Base-by-base conservation (phyloP, 371 early-diverging fungal genomes). In the Apophysomyces ossiformis region DNA sequence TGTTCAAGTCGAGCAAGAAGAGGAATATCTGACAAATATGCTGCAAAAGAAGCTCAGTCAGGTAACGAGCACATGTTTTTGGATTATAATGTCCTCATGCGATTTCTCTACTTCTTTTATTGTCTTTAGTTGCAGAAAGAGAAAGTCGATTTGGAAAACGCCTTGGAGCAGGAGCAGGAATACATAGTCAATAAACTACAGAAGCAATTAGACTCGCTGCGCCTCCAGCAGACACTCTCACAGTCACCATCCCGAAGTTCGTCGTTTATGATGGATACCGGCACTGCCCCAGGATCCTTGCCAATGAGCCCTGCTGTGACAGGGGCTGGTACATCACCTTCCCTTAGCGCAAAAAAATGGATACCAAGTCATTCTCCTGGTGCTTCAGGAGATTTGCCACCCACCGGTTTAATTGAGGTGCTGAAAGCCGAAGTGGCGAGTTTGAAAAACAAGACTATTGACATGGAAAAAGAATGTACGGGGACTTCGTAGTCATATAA, bases 101-200 rank as follows among this genome's bases (percentile, higher is more conserved):
- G 5, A 39, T 32, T 36, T 37, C 7, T 3, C 46, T 45, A 5
- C 12, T n/a, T 18, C 46, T 18, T 18, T 3, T 41, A n/a, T 43
- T 1, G 43, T 43, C 6, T 47, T 26, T 26, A 82, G 78, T 81
- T 93, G 59, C 90, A 93, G 71, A 87, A 89, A 68, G 94, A 93
- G 70, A 93, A 93, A 73, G 82, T 92, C 64, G 89, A 92, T 58
- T 77, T 93, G 77, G 94, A 93, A 60, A 91, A 87, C 66, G 88
- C 90, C 5, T 73, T 93, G 66, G 94, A 93, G 64, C 92, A 90
- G 70, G 93, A 93, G 63, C 94, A 93, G 71, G 94, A 93, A 75
- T 89, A 86, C 60, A 85, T 93, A 62, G 92, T 93, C 43, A 93
- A 93, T 68, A 84, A 78, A 57, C 74, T 88, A 43, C 89, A 84